A percentile compares a stretch with the other conserved stretches of the same genome.
phyloP scores from a whole-genome alignment of 495 filamentous ascomycete species.

The Podospora pseudopauciseta region DNA sequence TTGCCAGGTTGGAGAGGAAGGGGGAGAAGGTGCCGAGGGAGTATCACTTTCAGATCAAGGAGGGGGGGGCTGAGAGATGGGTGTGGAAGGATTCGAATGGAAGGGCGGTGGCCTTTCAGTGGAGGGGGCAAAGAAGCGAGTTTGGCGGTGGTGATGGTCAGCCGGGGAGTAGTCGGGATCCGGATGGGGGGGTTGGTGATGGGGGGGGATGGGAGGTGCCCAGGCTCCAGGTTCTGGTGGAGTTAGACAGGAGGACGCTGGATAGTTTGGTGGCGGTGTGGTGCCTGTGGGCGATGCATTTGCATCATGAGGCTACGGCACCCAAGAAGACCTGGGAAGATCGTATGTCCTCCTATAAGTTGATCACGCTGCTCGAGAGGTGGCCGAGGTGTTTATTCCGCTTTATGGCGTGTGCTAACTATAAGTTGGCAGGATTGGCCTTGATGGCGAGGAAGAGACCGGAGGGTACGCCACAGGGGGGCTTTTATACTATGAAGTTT shows the following conservation, averaged over 20 bases:
- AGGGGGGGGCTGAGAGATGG: constrained; percentile 19
- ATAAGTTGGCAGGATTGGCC: neutral
- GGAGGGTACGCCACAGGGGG: neutral
- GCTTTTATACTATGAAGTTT: neutral
- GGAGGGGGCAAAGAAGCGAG: neutral
- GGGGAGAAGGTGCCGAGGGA: constrained; percentile 18
- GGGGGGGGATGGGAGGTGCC: constrained; percentile 3
- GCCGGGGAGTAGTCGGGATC: neutral
- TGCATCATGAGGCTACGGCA: constrained; percentile 3
- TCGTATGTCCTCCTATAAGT: neutral
- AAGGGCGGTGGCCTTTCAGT: constrained; percentile 28
- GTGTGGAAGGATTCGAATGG: constrained; percentile 28
- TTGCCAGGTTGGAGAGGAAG: constrained; percentile 15
- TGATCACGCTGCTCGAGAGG: neutral
- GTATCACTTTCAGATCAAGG: constrained; percentile 23
- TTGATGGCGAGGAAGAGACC: neutral
- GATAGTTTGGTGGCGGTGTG: constrained; percentile 35
- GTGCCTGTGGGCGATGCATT: constrained; percentile 36
- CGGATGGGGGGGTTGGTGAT: neutral
- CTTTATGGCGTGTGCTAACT: neutral
- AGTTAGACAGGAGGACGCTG: constrained; percentile 25
- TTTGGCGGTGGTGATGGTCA: neutral
- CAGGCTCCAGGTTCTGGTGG: constrained; percentile 26
- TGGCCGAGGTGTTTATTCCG: neutral
- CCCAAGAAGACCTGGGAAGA: constrained; percentile 10